Evolutionary conservation across 2,329 filamentous ascomycete genomes (phyloP).

Genomic region (Colletotrichum plurivorum): DNA sequence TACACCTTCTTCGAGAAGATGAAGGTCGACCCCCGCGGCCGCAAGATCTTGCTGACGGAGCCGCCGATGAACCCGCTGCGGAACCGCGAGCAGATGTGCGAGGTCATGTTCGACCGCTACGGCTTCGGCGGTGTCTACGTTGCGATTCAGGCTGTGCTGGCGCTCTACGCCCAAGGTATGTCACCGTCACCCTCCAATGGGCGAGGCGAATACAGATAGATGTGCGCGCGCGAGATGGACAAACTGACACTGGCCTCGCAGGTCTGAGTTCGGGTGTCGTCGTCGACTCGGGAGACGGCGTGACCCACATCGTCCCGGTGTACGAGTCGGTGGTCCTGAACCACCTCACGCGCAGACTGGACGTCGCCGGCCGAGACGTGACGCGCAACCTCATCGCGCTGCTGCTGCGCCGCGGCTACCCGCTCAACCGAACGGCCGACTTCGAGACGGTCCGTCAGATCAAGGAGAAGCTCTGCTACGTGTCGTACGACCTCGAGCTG

Average conservation of each 20-base stretch:
- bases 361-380: conserved; percentile 96
- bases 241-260: conserved; percentile 50
- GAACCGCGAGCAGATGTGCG: conserved; percentile 98
- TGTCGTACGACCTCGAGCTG: conserved; percentile 96
- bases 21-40: conserved; percentile 88
- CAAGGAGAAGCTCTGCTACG: conserved; percentile 99
- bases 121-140: conserved; percentile 97
- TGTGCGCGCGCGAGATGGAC: neutral
- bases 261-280: conserved; percentile 95
- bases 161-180: conserved; percentile 94
- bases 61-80: conserved; percentile 97
- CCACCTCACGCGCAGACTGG: conserved; percentile 92
- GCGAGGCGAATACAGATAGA: neutral
- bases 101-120: conserved; percentile 99
- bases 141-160: conserved; percentile 96
- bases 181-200: conserved; percentile 19
- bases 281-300: conserved; percentile 97
- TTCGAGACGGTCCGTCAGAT: conserved; percentile 99
- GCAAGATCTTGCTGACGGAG: conserved; percentile 98
- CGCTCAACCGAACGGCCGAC: conserved; percentile 97
- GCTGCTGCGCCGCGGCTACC: conserved; percentile 92
- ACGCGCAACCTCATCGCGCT: conserved; percentile 98
- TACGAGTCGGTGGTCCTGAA: conserved; percentile 99
- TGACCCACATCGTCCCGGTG: conserved; percentile 98
- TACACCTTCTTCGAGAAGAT: conserved; percentile 99